These are phyloP conservation scores for Diaporthe nobilis DNA, from an alignment of 2,329 filamentous ascomycete genomes.

Conservation along the genomic window DNA sequence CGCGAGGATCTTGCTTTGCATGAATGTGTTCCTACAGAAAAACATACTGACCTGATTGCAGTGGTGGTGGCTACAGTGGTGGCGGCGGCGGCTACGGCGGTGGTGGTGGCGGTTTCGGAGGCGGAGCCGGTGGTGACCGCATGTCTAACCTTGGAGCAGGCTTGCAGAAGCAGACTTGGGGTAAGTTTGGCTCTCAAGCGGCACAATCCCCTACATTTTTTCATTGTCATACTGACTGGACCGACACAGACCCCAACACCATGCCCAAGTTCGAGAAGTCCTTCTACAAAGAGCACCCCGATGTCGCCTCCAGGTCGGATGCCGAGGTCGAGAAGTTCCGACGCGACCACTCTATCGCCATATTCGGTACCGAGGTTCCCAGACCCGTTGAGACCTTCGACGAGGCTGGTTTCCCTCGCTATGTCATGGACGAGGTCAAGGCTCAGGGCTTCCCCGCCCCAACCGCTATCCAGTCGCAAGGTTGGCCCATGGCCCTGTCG, in stretches of 20 bases:
- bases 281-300: conserved; percentile 96
- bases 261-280: conserved; percentile 99
- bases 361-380: conserved; percentile 85
- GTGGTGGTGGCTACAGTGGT: conserved; percentile 57
- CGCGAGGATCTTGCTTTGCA: neutral
- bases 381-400: conserved; percentile 98
- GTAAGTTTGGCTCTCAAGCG: conserved; percentile 65
- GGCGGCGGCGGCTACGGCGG: conserved; percentile 55
- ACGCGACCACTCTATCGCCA: conserved; percentile 84
- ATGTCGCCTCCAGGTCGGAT: conserved; percentile 80
- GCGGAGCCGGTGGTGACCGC: conserved; percentile 85
- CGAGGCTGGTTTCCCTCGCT: conserved; percentile 95
- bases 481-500: conserved; percentile 98
- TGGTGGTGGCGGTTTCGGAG: conserved; percentile 63
- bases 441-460: conserved; percentile 94
- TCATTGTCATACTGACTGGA: conserved; percentile 50
- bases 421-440: conserved; percentile 99
- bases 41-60: conserved; percentile 56
- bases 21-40: conserved; percentile 42
- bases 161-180: conserved; percentile 90
- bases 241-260: conserved; percentile 74
- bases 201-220: conserved; percentile 37
- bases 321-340: conserved; percentile 92
- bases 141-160: conserved; percentile 93
- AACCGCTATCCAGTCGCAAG: conserved; percentile 97